Percentiles rank a stretch among this genome's conserved stretches.
Evolutionary conservation across 2,329 filamentous ascomycete species (phyloP).

Genomic region (Graphilbum ipis-grandicollis): DNA sequence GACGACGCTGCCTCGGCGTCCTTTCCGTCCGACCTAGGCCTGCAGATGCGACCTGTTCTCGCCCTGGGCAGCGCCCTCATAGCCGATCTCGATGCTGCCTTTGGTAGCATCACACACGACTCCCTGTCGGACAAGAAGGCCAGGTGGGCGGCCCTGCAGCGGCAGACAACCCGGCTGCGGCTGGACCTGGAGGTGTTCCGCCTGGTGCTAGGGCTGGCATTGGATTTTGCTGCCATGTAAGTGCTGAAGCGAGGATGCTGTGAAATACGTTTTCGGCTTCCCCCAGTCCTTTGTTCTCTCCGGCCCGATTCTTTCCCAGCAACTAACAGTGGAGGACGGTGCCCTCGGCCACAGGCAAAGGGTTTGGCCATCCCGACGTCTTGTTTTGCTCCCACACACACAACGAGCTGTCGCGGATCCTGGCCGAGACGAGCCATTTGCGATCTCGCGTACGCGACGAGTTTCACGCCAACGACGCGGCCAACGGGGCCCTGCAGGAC

Average conservation of each 20-base stretch:
- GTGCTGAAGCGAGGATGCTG: too few species aligned
- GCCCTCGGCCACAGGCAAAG: too few species aligned
- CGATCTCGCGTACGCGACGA: slow-evolving; percentile 16
- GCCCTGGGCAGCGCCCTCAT: slow-evolving; percentile 18
- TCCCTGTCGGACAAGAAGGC: slow-evolving; percentile 10
- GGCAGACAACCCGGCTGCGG: slow-evolving; percentile 16
- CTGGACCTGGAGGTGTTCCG: slow-evolving; percentile 21
- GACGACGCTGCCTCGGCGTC: slow-evolving; percentile 17
- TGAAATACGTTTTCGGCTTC: too few species aligned
- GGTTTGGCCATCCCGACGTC: neutral
- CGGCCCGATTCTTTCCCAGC: too few species aligned
- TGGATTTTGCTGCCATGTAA: slow-evolving; percentile 23
- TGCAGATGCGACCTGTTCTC: slow-evolving; percentile 18
- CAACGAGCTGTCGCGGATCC: slow-evolving; percentile 16
- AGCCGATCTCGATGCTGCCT: slow-evolving; percentile 17
- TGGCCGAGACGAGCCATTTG: slow-evolving; percentile 18
- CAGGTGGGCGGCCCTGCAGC: slow-evolving; percentile 16
- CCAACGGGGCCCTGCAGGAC: slow-evolving; percentile 44
- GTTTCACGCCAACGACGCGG: slow-evolving; percentile 48
- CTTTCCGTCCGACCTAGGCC: slow-evolving; percentile 18
- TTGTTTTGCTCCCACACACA: slow-evolving; percentile 6
- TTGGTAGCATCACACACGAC: slow-evolving; percentile 10
- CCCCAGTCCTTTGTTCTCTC: too few species aligned
- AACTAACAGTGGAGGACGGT: too few species aligned
- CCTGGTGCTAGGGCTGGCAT: slow-evolving; percentile 19